Base-by-base conservation (phyloP, 139 green algal species). In the Picochlorum sp. region DNA sequence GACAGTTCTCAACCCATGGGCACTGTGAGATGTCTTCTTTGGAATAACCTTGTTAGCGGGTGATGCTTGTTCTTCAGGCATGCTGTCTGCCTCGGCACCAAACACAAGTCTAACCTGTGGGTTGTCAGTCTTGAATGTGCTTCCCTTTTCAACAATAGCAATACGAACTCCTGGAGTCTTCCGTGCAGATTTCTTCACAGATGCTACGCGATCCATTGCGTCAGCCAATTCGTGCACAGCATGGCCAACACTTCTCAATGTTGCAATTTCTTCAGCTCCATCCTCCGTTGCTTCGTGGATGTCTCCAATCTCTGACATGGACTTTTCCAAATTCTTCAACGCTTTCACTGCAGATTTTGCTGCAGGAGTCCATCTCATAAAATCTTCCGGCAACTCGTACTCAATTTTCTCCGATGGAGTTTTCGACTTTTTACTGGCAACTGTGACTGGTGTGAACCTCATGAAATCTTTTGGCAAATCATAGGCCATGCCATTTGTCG, bases 311-410 rank as follows among this genome's bases (percentile, higher is more conserved):
- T 28, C 23, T 0, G n/a, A 23, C 58, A 45, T 28, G 6, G 58
- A 18, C 34, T 41, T 41, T 41, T 41, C 34, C 34, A 41, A 41
- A 41, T 41, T 41, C 34, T 41, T 41, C 34, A 41, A 41, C 34
- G 34, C 34, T 41, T 41, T 41, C 34, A 41, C 34, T 41, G 34
- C 34, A 41, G 34, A 41, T 41, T 41, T 41, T 21, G 55, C 65
- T 20, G 55, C 49, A 13, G 18, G 45, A 16, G 58, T 47, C 45
- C 45, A 69, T 26, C 28, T n/a, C 24, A 31, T 15, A 49, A 45
- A 55, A 38, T 72, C 70, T 68, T 47, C 45, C 0, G 70, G 70
- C 24, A 77, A 34, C 49, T 77, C 64, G 55, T 71, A 38, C 14
- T 65, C 58, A 1, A 49, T 57, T 52, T 71, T 31, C 45, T 73